A percentile compares a stretch with the other conserved stretches of the same genome.
phyloP scores from a whole-genome alignment of 202 grass and related monocot genomes.

The Setaria viridis region DNA sequence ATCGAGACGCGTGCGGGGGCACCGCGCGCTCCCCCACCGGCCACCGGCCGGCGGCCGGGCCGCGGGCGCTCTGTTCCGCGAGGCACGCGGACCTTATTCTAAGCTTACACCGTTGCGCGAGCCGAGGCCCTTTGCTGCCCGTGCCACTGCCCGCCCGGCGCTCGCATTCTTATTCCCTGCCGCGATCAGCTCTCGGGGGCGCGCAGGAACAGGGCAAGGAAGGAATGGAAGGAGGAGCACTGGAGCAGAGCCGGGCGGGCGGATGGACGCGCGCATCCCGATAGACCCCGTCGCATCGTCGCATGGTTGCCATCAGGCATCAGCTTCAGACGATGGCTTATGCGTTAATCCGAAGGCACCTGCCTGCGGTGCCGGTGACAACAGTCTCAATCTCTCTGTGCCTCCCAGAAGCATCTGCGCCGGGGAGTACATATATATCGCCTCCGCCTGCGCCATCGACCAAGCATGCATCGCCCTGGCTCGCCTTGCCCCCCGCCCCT shows the following conservation, averaged over 20 bases:
- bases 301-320: too few relatives aligned
- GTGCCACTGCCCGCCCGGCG: background rate
- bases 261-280: background rate
- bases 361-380: too few relatives aligned
- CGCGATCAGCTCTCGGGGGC: slow-evolving; percentile 30
- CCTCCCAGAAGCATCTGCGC: too few relatives aligned
- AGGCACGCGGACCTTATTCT: slow-evolving; percentile 7
- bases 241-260: background rate
- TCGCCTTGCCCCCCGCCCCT: background rate
- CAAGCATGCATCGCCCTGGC: background rate
- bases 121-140: background rate
- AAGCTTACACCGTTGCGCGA: background rate
- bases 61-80: slow-evolving; percentile 11
- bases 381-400: too few relatives aligned
- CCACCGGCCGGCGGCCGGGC: background rate
- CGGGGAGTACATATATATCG: background rate
- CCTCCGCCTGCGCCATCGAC: background rate
- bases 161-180: slow-evolving; percentile 22
- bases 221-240: background rate
- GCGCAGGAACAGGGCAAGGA: background rate
- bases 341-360: too few relatives aligned
- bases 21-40: too few relatives aligned
- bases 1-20: too few relatives aligned
- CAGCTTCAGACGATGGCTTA: too few relatives aligned
- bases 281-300: background rate